Base-by-base conservation (phyloP, 441 rosid genomes). In the Pelargonium cotyledonis region DNA sequence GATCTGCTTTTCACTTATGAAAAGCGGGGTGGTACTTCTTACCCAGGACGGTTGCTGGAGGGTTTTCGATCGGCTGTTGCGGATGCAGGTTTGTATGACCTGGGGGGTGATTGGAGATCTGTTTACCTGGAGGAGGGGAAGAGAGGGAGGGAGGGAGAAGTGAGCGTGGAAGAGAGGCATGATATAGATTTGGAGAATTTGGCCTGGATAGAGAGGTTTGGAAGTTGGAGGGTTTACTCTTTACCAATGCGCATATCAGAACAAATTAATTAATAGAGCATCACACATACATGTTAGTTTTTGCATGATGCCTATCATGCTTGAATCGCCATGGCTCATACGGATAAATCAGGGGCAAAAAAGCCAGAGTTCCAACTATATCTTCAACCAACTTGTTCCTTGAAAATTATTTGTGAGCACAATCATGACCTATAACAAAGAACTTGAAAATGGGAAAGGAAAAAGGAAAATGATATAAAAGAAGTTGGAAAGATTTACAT, bases 351-450 rank as follows among this genome's bases (percentile, higher is more conserved):
- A 94, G 80, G 0, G 97, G 97, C 75, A 94, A 69, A 76, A 94
- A 91, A 70, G 96, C 95, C 71, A 91, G 86, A 57, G 96, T 89
- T 80, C 98, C 97, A 47, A 91, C 95, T 70, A 91, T 78, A 74
- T 94, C 98, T 84, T 94, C 98, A 75, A 89, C 68, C 63, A 89
- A 76, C 81, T 94, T 94, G 87, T 87, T 94, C 84, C 76, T 89
- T 7, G 97, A 86, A 83, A 94, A 94, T 65, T 95, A 87, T 73
- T 89, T 91, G 80, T 94, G 98, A 68, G 98, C 98, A 79, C 98
- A 94, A 68, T 94, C 98, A 53, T 94, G 98, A 38, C 98, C 98
- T 84, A 94, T 88, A 77, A 94, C 98, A 86, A 94, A 91, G 78
- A 91, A 87, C 96, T 91, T 65, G 5, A 78, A 68, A 76, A 73